A percentile compares a stretch with the other conserved stretches of the same genome.
phyloP scores from a whole-genome alignment of 352 stramenopile species.

The Aphanomyces euteiches region DNA sequence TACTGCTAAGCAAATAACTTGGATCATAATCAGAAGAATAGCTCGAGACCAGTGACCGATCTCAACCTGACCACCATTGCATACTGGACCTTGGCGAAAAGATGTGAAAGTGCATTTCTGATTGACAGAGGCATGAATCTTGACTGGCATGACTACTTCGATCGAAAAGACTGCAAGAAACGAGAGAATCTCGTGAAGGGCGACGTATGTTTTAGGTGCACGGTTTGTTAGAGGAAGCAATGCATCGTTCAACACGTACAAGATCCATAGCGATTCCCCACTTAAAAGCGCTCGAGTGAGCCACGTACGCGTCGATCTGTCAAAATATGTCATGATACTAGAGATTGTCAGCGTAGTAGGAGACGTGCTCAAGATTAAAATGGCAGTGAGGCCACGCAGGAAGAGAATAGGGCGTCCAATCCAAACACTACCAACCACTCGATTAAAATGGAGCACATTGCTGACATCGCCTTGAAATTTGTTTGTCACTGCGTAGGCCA shows the following conservation, averaged over 20 bases:
- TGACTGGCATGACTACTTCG: not conserved
- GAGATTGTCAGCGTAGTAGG: not conserved
- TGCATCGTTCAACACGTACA: slow-evolving; percentile 17
- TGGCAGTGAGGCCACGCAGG: slow-evolving; percentile 13
- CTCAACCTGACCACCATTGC: not conserved
- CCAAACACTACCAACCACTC: slow-evolving; percentile 7
- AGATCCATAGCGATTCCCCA: slow-evolving; percentile 20
- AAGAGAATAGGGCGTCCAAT: slow-evolving; percentile 23
- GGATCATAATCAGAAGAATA: not conserved
- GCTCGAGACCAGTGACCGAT: not conserved
- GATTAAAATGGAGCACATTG: slow-evolving; percentile 11
- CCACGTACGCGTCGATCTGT: not conserved
- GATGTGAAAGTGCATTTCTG: slow-evolving; percentile 1
- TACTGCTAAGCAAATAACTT: not conserved
- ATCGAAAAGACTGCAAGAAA: not conserved
- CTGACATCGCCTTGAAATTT: not conserved
- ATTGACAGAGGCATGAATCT: not conserved
- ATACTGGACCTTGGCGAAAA: not conserved
- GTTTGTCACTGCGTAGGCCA: not conserved
- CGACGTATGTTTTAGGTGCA: not conserved
- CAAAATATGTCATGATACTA: not conserved
- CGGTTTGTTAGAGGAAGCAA: not conserved
- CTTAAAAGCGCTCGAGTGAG: slow-evolving; percentile 9
- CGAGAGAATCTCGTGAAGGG: not conserved
- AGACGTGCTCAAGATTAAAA: slow-evolving; percentile 10